Evolutionary conservation across 108 stramenopile species (phyloP).

Genomic region (Fragilariopsis cylindrus): DNA sequence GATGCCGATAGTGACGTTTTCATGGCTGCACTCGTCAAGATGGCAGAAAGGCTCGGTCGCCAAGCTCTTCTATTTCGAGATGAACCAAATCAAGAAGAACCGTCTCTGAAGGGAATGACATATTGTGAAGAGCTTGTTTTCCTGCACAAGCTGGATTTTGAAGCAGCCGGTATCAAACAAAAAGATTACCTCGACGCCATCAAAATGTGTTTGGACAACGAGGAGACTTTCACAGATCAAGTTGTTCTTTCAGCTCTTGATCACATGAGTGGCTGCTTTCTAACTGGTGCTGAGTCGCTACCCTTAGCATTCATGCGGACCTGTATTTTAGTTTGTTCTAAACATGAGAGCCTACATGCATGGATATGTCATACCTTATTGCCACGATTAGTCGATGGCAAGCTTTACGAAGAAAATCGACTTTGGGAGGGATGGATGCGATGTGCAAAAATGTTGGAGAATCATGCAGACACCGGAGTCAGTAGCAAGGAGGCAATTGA

Average conservation of each 20-base stretch:
- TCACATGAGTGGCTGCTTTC: conserved; percentile 74
- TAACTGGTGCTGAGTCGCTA: conserved; percentile 59
- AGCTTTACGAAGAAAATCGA: conserved; percentile 68
- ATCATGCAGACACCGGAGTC: conserved; percentile 60
- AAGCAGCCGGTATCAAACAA: conserved; percentile 71
- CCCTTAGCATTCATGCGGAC: conserved; percentile 91
- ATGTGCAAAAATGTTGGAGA: conserved; percentile 85
- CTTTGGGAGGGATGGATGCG: conserved; percentile 94
- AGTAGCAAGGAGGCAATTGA: conserved; percentile 70
- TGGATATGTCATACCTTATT: conserved; percentile 85
- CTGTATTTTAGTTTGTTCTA: conserved; percentile 81
- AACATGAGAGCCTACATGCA: conserved; percentile 85
- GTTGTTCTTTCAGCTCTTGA: conserved; percentile 79
- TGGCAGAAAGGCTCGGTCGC: conserved; percentile 71
- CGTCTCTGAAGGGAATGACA: conserved; percentile 76
- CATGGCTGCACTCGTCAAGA: conserved; percentile 66
- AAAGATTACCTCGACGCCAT: conserved; percentile 81
- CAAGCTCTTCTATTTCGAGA: conserved; percentile 80
- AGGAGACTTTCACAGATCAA: conserved; percentile 76
- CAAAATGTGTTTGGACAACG: conserved; percentile 74
- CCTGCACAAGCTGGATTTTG: conserved; percentile 82
- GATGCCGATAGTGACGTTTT: conserved; percentile 65
- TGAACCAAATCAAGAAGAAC: conserved; percentile 59
- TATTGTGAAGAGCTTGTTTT: conserved; percentile 83
- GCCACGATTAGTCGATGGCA: conserved; percentile 81